Percentiles rank a stretch among this genome's conserved stretches.
phyloP scores from a whole-genome alignment of 2,329 filamentous ascomycete genomes.

The Knoxdaviesia proteae region DNA sequence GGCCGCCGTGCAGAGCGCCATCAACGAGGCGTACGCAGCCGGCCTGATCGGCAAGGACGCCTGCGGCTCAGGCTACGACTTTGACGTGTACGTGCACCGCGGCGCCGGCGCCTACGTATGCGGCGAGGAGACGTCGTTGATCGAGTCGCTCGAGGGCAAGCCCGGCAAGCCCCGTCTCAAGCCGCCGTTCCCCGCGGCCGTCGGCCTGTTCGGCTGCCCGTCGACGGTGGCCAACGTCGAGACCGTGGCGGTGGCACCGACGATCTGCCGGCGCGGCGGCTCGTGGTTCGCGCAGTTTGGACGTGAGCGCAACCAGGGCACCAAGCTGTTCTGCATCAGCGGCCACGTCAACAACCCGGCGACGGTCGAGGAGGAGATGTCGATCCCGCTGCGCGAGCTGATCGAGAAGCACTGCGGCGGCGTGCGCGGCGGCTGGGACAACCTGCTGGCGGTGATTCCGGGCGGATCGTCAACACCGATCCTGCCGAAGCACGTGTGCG shows the following conservation, averaged over 20 bases:
- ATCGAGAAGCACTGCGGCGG: slow-evolving; percentile 98
- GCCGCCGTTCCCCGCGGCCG: slow-evolving; percentile 92
- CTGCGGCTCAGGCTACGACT: slow-evolving; percentile 91
- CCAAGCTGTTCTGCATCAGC: slow-evolving; percentile 96
- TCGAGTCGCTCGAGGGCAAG: slow-evolving; percentile 96
- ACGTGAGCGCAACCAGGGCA: slow-evolving; percentile 87
- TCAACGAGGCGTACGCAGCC: slow-evolving; percentile 91
- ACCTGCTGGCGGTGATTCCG: slow-evolving; percentile 83
- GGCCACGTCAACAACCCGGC: slow-evolving; percentile 97
- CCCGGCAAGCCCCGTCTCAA: slow-evolving; percentile 96
- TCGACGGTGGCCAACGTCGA: slow-evolving; percentile 97
- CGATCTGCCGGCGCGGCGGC: slow-evolving; percentile 80
- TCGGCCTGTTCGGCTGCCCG: slow-evolving; percentile 93
- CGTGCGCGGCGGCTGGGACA: slow-evolving; percentile 93
- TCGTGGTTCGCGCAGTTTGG: slow-evolving; percentile 89
- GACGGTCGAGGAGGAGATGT: slow-evolving; percentile 99
- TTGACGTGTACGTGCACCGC: slow-evolving; percentile 90
- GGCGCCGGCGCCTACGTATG: slow-evolving; percentile 96
- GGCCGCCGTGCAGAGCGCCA: slow-evolving; percentile 77
- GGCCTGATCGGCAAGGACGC: slow-evolving; percentile 97
- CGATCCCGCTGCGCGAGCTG: slow-evolving; percentile 81
- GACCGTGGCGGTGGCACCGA: slow-evolving; percentile 85
- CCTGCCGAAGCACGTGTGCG: slow-evolving; percentile 72
- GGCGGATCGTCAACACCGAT: slow-evolving; percentile 94
- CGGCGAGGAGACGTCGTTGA: slow-evolving; percentile 93